Evolutionary conservation across 2,329 filamentous ascomycete genomes (phyloP), one percentile per base, ranked within the genome.

Genomic region (Colletotrichum viniferum): DNA sequence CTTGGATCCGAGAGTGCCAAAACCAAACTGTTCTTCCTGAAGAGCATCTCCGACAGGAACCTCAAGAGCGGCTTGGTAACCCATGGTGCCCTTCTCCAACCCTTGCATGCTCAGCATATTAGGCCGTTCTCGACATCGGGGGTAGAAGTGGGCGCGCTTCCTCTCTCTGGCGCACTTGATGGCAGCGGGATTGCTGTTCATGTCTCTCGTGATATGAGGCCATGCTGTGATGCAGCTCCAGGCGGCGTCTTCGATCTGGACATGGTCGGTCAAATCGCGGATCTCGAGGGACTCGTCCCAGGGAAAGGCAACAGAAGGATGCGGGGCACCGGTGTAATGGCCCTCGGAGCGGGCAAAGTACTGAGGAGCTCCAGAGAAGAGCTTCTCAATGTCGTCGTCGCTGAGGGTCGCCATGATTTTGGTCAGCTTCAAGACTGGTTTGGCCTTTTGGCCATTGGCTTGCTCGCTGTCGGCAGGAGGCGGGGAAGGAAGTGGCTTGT

Each of bases 361-460:
- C 81, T 94, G 92, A 77, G 93, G 93, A 58, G 93, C 93, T n/a
- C 93, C 93, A 30, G 93, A 94, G 86, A 95, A 95, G 79, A 95
- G 88, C 82, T 92, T 91, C 84, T 93, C 91, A 67, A 95, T 85
- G 78, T 94, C 91, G 55, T 87, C 85, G 61, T 91, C 88, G 79
- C 84, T 88, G 74, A 94, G 85, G 64, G 88, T 88, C 60, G 90
- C 86, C 88, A 92, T 92, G 84, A 91, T 92, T 81, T 88, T 87
- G 76, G 88, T 85, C 52, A 92, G 83, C 79, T 87, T 90, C 76
- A 91, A 82, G 73, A 88, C 82, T 43, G 87, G 87, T 77, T 83
- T 87, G 72, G 82, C 81, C 56, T 84, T 81, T 65, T 82, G 81
- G 75, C 81, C 83, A 79, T 85, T 81, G 73, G 83, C 82, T 78